phyloP scores from a whole-genome alignment of 2,329 filamentous ascomycete genomes.

The Verticillium dahliae region DNA sequence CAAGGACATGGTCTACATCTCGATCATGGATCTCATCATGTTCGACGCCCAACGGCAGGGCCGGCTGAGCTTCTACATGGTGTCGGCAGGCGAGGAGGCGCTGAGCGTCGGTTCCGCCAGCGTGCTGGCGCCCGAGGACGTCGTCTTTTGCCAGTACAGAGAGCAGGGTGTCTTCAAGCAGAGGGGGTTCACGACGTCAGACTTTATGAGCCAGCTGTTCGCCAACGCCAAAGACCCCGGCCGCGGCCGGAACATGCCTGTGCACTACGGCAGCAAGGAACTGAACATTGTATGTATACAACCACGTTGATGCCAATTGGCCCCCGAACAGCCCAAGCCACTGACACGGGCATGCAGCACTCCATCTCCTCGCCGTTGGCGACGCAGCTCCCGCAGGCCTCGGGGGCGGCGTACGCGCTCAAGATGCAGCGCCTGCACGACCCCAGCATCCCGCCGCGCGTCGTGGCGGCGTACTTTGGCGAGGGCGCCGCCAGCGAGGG shows the following conservation, averaged over 20 bases:
- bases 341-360: constrained; percentile 43
- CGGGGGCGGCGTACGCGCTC: constrained; percentile 79
- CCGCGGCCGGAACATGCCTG: constrained; percentile 88
- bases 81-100: constrained; percentile 89
- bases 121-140: constrained; percentile 75
- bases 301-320: neutral
- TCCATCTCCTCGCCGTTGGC: constrained; percentile 79
- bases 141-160: constrained; percentile 90
- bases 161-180: constrained; percentile 89
- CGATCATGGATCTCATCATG: constrained; percentile 96
- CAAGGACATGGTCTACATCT: constrained; percentile 59
- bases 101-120: constrained; percentile 86
- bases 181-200: constrained; percentile 75
- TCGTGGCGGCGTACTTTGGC: constrained; percentile 82
- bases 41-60: constrained; percentile 95
- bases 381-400: constrained; percentile 83
- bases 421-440: constrained; percentile 74
- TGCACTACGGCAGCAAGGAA: constrained; percentile 84
- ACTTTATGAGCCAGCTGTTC: constrained; percentile 96
- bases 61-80: constrained; percentile 96
- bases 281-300: constrained; percentile 62
- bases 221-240: constrained; percentile 77
- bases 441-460: constrained; percentile 57
- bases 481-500: constrained; percentile 87
- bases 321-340: neutral